Percentiles rank a stretch among this genome's conserved stretches.
phyloP scores from a whole-genome alignment of 495 filamentous ascomycete genomes.

The Podospora pseudoanserina region DNA sequence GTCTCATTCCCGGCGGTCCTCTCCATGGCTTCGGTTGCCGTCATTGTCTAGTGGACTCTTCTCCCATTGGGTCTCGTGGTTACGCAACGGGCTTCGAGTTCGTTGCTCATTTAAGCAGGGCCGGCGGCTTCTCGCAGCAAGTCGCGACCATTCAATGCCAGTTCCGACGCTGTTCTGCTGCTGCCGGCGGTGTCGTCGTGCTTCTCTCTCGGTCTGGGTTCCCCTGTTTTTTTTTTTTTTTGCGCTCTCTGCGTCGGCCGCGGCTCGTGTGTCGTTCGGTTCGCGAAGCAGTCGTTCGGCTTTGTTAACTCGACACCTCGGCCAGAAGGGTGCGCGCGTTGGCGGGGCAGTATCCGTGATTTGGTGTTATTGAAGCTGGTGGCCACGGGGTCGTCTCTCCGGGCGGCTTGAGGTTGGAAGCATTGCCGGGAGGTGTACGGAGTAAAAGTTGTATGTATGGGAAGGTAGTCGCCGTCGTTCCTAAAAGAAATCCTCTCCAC shows the following conservation, averaged over 20 bases:
- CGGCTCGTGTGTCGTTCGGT: neutral
- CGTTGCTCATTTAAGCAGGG: conserved; percentile 46
- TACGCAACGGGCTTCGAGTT: conserved; percentile 50
- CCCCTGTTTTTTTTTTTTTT: neutral
- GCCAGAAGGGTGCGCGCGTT: conserved; percentile 2
- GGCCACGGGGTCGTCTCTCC: neutral
- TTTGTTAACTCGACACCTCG: neutral
- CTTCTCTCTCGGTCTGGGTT: conserved; percentile 8
- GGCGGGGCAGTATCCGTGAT: neutral
- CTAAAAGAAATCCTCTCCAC: conserved; percentile 24
- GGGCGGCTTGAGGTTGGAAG: conserved; percentile 13
- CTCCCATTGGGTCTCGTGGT: conserved; percentile 49
- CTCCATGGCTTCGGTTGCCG: conserved; percentile 44
- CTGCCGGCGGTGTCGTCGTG: neutral
- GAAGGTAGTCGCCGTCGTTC: conserved; percentile 11
- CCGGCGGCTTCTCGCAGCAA: conserved; percentile 48
- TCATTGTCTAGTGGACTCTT: conserved; percentile 37
- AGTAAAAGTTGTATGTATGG: neutral
- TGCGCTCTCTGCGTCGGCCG: conserved; percentile 1
- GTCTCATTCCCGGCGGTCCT: conserved; percentile 48
- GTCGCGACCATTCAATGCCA: conserved; percentile 32
- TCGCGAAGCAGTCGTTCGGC: neutral
- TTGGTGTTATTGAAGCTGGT: conserved; percentile 7
- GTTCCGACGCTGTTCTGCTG: conserved; percentile 26
- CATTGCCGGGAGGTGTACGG: conserved; percentile 12